Percentiles rank a stretch among this genome's conserved stretches.
Conservation (phyloP, 345 rosid genomes). For the Bretschneidera sinensis region DNA sequence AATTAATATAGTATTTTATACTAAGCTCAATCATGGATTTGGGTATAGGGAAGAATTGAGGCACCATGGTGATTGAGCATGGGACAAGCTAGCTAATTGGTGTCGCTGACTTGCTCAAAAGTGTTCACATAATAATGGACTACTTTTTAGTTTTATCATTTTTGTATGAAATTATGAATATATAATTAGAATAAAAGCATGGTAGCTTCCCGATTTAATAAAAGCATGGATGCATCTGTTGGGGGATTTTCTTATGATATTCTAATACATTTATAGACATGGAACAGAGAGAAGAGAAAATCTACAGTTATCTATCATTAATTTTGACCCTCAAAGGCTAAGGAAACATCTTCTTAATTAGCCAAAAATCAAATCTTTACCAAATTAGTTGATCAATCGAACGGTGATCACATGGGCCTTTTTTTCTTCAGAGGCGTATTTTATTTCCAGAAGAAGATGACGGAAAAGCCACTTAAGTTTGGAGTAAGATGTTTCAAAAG, state of each 20-base stretch:
- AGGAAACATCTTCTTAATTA: no score
- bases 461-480: not conserved
- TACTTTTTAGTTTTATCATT: no score
- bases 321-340: no score
- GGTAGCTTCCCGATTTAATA: constrained; percentile 10
- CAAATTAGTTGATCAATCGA: not conserved
- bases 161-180: not conserved
- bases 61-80: not conserved
- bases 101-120: constrained; percentile 20
- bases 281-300: no score
- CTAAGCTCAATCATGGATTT: not conserved
- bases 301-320: no score
- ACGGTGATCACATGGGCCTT: constrained; percentile 8
- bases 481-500: constrained; percentile 9
- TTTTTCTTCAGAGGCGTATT: constrained; percentile 9
- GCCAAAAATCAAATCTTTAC: no score
- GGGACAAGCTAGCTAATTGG: constrained; percentile 19
- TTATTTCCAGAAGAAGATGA: constrained; percentile 9
- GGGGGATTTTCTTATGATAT: no score
- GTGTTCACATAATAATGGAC: no score
- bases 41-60: constrained; percentile 12
- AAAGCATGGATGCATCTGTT: no score
- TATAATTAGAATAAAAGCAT: not conserved
- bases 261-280: no score
- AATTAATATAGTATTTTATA: no score